Conservation (phyloP, 768 basidiomycete species). For the Boletus rubescentipes region DNA sequence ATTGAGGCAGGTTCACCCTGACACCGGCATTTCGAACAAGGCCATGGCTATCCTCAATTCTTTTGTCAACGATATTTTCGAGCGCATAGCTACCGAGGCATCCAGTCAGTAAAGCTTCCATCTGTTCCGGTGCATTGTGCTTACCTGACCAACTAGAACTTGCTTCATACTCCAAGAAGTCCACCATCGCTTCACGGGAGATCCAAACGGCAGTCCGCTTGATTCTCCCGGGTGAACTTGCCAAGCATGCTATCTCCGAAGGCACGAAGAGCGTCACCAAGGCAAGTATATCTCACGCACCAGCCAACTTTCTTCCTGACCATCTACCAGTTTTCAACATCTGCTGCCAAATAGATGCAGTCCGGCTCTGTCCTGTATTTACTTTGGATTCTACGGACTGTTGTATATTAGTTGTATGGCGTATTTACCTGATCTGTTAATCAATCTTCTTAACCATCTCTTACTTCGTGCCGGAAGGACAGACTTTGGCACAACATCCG, state of each 20-base stretch:
- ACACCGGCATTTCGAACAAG: slow-evolving; percentile 98
- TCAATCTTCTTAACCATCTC: slow-evolving; percentile 7
- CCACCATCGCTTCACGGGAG: slow-evolving; percentile 97
- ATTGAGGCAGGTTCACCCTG: slow-evolving; percentile 96
- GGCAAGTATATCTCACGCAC: slow-evolving; percentile 23
- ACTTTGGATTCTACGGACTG: slow-evolving; percentile 12
- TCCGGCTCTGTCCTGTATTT: slow-evolving; percentile 16
- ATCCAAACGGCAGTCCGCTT: slow-evolving; percentile 96
- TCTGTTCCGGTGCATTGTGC: neutral
- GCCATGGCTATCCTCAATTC: slow-evolving; percentile 91
- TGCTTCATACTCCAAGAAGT: slow-evolving; percentile 97
- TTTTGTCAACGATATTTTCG: slow-evolving; percentile 93
- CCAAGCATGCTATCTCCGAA: slow-evolving; percentile 98
- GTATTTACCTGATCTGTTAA: slow-evolving; percentile 29
- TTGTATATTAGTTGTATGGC: slow-evolving; percentile 36
- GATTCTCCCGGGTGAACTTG: slow-evolving; percentile 95
- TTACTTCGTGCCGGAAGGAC: no score
- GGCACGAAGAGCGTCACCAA: slow-evolving; percentile 79
- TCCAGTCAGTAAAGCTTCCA: slow-evolving; percentile 56
- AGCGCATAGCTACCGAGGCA: slow-evolving; percentile 87
- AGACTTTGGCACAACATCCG: no score
- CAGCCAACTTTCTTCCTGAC: neutral
- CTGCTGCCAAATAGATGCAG: slow-evolving; percentile 40
- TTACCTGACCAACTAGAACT: slow-evolving; percentile 56
- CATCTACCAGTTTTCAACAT: slow-evolving; percentile 41